Conservation (phyloP, 345 rosid species). For the Limnanthes douglasii region DNA sequence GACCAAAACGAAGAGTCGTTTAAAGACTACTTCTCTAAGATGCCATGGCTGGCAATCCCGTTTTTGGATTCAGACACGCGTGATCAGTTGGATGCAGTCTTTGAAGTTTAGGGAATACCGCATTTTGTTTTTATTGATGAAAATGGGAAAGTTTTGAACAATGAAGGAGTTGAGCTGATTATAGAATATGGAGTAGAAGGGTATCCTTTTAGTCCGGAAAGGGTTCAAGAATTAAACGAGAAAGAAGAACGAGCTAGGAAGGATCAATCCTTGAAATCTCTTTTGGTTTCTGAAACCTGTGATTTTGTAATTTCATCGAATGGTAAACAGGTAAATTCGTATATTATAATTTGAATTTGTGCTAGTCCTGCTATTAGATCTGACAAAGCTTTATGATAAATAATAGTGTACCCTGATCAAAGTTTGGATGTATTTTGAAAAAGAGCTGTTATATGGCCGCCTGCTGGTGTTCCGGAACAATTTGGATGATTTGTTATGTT, state of each 20-base stretch:
- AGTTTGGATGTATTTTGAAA: no score
- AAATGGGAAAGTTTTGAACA: conserved; percentile 30
- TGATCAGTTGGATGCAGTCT: conserved; percentile 25
- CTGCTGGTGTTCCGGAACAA: no score
- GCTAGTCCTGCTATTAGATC: no score
- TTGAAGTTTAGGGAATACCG: conserved; percentile 59
- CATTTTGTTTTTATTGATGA: conserved; percentile 55
- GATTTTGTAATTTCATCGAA: conserved; percentile 41
- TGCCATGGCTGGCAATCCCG: conserved; percentile 90
- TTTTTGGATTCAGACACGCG: conserved; percentile 46
- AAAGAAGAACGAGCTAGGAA: conserved; percentile 39
- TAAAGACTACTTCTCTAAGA: conserved; percentile 40
- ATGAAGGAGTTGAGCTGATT: conserved; percentile 32
- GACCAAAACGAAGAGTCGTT: conserved; percentile 49
- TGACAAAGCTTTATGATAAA: no score
- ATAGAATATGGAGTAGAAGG: conserved; percentile 48
- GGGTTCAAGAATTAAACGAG: conserved; percentile 44
- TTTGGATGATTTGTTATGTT: no score
- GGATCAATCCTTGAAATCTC: conserved; percentile 40
- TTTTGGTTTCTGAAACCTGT: conserved; percentile 34
- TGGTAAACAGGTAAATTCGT: conserved; percentile 38
- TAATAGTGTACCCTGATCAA: no score
- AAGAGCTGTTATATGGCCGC: no score
- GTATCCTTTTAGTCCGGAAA: conserved; percentile 52
- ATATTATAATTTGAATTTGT: no score